Evolutionary conservation across 2,329 filamentous ascomycete genomes (phyloP).

Genomic region (Fusarium veterinarium): DNA sequence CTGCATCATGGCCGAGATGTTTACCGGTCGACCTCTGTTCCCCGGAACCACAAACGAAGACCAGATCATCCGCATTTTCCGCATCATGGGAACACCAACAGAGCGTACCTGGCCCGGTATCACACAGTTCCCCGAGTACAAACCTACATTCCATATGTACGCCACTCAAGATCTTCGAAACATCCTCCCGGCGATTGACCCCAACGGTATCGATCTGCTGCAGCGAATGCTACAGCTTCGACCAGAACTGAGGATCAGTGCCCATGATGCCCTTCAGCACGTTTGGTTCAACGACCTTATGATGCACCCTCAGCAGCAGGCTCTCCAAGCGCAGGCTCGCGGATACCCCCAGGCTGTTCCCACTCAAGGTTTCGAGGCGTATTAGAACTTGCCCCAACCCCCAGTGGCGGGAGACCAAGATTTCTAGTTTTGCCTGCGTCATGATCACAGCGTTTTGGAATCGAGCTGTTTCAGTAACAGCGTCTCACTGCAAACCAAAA

Average conservation of each 20-base stretch:
- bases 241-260: constrained; percentile 91
- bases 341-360: constrained; percentile 55
- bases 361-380: constrained; percentile 53
- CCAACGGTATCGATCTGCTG: constrained; percentile 85
- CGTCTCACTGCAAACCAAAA: constrained; percentile 2
- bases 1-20: constrained; percentile 99
- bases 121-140: constrained; percentile 96
- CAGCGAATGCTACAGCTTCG: constrained; percentile 92
- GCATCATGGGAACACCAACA: constrained; percentile 97
- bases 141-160: constrained; percentile 93
- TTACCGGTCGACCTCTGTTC: constrained; percentile 93
- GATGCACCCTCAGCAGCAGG: constrained; percentile 61
- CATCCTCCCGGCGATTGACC: constrained; percentile 91
- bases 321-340: constrained; percentile 57
- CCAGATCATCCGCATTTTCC: constrained; percentile 96
- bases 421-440: constrained; percentile 9
- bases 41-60: constrained; percentile 98
- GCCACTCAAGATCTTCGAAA: constrained; percentile 89
- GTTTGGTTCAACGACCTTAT: constrained; percentile 89
- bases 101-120: constrained; percentile 97
- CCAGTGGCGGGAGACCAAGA: background rate
- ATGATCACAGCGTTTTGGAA: constrained; percentile 6
- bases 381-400: constrained; percentile 41
- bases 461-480: constrained; percentile 10
- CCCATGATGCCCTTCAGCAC: constrained; percentile 86